These are phyloP conservation scores for Solanum gracilifrons DNA, from an alignment of 257 asterid genomes.

Conservation along the genomic window DNA sequence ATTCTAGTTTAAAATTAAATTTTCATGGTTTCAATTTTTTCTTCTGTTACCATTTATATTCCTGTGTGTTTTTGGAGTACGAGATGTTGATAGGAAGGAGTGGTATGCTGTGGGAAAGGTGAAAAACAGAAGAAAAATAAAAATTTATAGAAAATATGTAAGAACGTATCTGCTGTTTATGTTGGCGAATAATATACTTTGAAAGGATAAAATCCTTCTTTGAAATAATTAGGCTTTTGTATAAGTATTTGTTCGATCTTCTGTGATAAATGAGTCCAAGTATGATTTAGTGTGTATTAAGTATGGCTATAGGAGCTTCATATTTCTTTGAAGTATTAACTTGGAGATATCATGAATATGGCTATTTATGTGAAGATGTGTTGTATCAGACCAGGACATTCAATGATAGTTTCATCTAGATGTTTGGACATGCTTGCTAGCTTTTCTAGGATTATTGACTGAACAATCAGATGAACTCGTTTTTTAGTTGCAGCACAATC, in stretches of 20 bases:
- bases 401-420: background rate
- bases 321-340: background rate
- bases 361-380: background rate
- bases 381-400: background rate
- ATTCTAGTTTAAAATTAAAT: background rate
- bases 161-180: background rate
- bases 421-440: background rate
- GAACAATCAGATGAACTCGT: background rate
- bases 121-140: background rate
- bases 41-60: background rate
- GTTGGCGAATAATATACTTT: background rate
- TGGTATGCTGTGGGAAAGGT: background rate
- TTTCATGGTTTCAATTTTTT: background rate
- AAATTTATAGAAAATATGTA: background rate
- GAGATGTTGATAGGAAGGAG: background rate
- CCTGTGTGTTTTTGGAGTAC: background rate
- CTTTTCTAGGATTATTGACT: background rate
- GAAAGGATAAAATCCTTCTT: background rate
- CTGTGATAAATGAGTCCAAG: background rate
- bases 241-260: background rate
- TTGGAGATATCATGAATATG: background rate
- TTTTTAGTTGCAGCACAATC: background rate
- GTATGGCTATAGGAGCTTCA: background rate
- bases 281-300: background rate
- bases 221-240: background rate